Conservation (phyloP, 768 basidiomycete genomes). For the Dioszegia crocea region DNA sequence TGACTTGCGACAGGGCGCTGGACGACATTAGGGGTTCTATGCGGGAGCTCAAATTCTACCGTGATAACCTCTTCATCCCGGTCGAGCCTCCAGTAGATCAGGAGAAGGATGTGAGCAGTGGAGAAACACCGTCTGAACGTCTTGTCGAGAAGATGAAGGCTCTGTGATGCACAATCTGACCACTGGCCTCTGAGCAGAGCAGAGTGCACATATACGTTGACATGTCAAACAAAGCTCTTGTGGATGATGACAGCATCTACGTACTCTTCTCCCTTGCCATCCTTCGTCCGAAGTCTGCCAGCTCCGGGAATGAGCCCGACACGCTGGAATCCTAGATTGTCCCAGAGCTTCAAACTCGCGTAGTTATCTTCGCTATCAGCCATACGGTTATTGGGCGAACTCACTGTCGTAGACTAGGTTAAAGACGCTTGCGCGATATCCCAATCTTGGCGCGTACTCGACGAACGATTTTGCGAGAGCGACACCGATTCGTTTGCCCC, state of each 20-base stretch:
- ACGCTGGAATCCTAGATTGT: conserved; percentile 70
- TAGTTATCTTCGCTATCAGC: conserved; percentile 56
- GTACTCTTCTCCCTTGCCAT: conserved; percentile 76
- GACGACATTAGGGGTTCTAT: conserved; percentile 78
- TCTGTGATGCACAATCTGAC: background rate
- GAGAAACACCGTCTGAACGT: background rate
- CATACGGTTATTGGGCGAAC: conserved; percentile 7
- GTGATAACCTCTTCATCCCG: conserved; percentile 64
- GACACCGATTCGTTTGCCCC: conserved; percentile 65
- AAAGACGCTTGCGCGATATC: conserved; percentile 59
- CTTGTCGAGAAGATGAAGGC: conserved; percentile 8
- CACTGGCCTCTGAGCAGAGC: too few relatives aligned
- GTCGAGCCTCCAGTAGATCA: conserved; percentile 24
- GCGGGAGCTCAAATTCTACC: conserved; percentile 72
- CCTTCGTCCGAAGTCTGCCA: conserved; percentile 62
- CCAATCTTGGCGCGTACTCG: conserved; percentile 69
- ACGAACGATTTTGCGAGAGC: conserved; percentile 73
- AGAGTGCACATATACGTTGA: too few relatives aligned
- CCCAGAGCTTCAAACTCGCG: conserved; percentile 68
- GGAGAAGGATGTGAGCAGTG: background rate
- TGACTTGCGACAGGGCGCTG: conserved; percentile 58
- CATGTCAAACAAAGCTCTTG: conserved; percentile 60
- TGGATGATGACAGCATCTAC: conserved; percentile 83
- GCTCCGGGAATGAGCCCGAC: conserved; percentile 61
- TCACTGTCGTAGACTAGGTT: conserved; percentile 77